A percentile compares a stretch with the other conserved stretches of the same genome.
Evolutionary conservation across 2,329 filamentous ascomycete genomes (phyloP).

Genomic region (Aspergillus niger): DNA sequence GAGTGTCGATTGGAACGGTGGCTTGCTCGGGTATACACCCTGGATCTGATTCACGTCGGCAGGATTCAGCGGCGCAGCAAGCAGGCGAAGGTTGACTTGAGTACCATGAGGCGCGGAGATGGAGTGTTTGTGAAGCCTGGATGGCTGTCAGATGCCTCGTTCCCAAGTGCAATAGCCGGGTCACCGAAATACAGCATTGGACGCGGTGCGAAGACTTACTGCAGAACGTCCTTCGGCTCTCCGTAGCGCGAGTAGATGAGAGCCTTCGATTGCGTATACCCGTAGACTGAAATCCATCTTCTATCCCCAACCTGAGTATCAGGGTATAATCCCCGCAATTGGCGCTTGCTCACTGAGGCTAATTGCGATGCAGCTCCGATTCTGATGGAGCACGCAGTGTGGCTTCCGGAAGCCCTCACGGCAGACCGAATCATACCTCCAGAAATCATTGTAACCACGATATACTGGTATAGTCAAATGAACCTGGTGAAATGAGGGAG

Average conservation of each 20-base stretch:
- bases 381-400: conserved; percentile 15
- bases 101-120: conserved; percentile 57
- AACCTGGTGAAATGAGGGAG: background rate
- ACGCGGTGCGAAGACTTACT: conserved; percentile 29
- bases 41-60: conserved; percentile 98
- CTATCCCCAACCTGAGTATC: conserved; percentile 25
- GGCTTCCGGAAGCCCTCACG: conserved; percentile 17
- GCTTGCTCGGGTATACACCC: conserved; percentile 88
- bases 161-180: background rate
- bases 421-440: conserved; percentile 28
- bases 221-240: conserved; percentile 51
- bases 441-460: conserved; percentile 30
- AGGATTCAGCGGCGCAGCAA: conserved; percentile 91
- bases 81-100: conserved; percentile 76
- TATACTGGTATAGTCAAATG: background rate
- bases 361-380: conserved; percentile 15
- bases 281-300: conserved; percentile 49
- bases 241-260: conserved; percentile 52
- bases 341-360: conserved; percentile 13
- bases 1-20: conserved; percentile 72
- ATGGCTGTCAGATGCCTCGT: background rate
- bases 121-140: conserved; percentile 51
- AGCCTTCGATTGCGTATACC: conserved; percentile 53
- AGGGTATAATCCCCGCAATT: conserved; percentile 14
- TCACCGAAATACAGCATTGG: background rate